These are phyloP conservation scores for Heliamphora exappendiculata DNA, from an alignment of 148 eudicot genomes.

Conservation along the genomic window DNA sequence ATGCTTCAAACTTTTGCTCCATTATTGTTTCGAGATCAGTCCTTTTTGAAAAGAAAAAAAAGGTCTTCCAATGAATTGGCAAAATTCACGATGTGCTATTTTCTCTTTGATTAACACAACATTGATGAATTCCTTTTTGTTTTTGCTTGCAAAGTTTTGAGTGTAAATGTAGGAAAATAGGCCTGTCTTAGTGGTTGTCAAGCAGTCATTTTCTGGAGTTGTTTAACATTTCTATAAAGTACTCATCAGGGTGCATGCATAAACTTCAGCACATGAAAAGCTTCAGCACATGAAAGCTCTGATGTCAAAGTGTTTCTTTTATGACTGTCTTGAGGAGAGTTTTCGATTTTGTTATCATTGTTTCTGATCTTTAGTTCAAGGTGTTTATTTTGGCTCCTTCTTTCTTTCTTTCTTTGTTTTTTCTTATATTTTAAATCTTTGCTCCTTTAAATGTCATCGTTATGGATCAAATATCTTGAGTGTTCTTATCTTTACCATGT, in stretches of 20 bases:
- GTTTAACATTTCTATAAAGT: not conserved
- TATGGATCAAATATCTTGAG: no score
- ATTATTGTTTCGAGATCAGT: no score
- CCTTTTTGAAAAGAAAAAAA: no score
- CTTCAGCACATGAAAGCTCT: not conserved
- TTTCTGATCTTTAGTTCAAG: not conserved
- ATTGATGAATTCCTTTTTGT: not conserved
- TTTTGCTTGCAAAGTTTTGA: not conserved
- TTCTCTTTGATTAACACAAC: not conserved
- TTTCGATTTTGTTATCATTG: not conserved
- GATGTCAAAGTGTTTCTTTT: not conserved
- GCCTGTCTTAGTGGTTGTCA: not conserved
- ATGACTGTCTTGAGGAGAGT: not conserved
- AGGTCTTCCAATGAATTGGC: not conserved
- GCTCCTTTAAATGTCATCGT: not conserved
- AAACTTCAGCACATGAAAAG: not conserved
- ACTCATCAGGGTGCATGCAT: not conserved
- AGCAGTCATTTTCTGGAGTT: not conserved
- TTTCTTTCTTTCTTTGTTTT: not conserved
- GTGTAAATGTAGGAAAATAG: not conserved
- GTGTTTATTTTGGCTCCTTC: not conserved
- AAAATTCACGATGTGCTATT: not conserved
- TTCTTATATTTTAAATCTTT: not conserved
- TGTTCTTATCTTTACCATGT: not conserved
- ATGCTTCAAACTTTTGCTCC: no score